Base-by-base conservation (phyloP, 106 monocot species). In the Xerophyta viscosa region DNA sequence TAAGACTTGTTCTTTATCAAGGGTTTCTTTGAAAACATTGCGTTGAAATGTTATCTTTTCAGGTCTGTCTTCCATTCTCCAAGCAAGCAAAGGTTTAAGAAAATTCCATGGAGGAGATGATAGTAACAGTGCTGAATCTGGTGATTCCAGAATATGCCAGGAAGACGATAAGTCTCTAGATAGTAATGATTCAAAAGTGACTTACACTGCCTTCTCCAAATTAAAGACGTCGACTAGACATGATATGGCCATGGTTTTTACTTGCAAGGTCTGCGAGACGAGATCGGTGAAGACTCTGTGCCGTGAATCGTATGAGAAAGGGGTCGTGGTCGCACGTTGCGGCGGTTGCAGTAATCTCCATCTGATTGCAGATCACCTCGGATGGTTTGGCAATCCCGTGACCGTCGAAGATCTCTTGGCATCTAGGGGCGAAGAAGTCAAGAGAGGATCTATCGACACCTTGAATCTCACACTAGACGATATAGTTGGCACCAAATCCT, bases 241-340 rank as follows among this genome's bases (percentile, higher is more conserved):
- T 57, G 78, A 92, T 50, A 63, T 86, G 20, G 87, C 80, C 5
- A 80, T 94, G 83, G 48, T 94, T 11, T 94, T 94, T 52, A 94
- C 93, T 8, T 86, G 91, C 78, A 92, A 71, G 60, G 86, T 86
- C 21, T 91, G 91, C 18, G 93, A 94, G 58, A 94, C 93, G 20
- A 70, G 93, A 43, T 93, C 87, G 0, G 71, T 88, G 46, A 94
- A 84, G 70, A 94, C 84, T 4, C 44, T 67, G 1, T 80, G 80
- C 61, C 67, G 69, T 27, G 93, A 94, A 37, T 94, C 93, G 6
- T 94, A 88, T 11, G 87, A 87, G 49, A 94, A 80, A 29, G 93
- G 93, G 3, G 63, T 94, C 11, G 93, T 94, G 41, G 63, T 94
- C 12, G 91, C 62, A 24, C 72, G 70, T 0, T 92, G 91, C n/a